Evolutionary conservation across 805 yeast genomes (phyloP).

Genomic region (Kluyveromyces aestuarii): DNA sequence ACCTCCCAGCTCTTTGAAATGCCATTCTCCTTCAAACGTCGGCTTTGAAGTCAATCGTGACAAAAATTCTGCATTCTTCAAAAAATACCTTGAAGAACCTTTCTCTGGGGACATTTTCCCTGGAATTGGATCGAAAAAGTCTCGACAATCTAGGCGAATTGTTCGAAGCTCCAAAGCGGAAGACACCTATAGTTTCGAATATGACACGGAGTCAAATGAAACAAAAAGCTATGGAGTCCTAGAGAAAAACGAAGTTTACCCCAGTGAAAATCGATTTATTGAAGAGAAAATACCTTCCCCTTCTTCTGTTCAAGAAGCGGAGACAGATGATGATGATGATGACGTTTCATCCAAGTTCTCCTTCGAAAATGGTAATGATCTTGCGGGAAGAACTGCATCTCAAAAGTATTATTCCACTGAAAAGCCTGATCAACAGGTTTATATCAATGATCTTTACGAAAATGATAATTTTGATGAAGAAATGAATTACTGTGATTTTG

Average conservation of each 20-base stretch:
- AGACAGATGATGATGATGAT: conserved; percentile 11
- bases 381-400: conserved; percentile 45
- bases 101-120: not conserved
- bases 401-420: conserved; percentile 39
- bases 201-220: not conserved
- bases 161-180: not conserved
- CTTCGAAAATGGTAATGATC: conserved; percentile 37
- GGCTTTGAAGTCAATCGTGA: not conserved
- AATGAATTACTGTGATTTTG: conserved; percentile 27
- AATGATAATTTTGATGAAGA: conserved; percentile 36
- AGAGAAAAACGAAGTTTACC: not conserved
- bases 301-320: not conserved
- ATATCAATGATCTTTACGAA: conserved; percentile 32
- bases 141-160: not conserved
- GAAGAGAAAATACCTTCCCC: not conserved
- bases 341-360: conserved; percentile 34
- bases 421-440: conserved; percentile 25
- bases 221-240: not conserved
- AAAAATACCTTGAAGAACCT: not conserved
- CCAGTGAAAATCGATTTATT: not conserved
- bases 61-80: not conserved
- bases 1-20: not conserved
- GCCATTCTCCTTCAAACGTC: not conserved
- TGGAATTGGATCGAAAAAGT: not conserved
- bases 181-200: not conserved